These are phyloP conservation scores for Scheffersomyces ergatensis DNA, from an alignment of 805 yeast genomes.

Conservation along the genomic window DNA sequence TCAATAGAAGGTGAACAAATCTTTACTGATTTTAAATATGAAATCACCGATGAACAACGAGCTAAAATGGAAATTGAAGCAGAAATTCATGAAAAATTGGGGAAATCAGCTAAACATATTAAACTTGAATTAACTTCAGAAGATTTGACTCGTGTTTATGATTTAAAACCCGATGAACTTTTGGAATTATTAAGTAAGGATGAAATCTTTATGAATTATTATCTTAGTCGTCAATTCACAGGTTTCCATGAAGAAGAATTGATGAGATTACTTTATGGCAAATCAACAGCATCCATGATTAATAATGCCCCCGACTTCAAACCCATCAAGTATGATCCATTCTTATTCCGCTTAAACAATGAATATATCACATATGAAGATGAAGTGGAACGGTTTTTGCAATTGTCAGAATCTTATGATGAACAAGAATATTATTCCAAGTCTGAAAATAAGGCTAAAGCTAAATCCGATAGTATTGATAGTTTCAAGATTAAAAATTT, in stretches of 20 bases:
- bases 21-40: slow-evolving; percentile 6
- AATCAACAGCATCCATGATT: slow-evolving; percentile 11
- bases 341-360: slow-evolving; percentile 17
- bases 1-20: neutral
- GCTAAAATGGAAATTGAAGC: slow-evolving; percentile 7
- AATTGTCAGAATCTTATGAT: slow-evolving; percentile 13
- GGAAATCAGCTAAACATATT: slow-evolving; percentile 1
- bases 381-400: slow-evolving; percentile 18
- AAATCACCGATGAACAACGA: slow-evolving; percentile 10
- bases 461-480: too few species aligned
- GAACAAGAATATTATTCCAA: neutral
- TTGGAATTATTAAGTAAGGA: slow-evolving; percentile 22
- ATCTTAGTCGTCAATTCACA: slow-evolving; percentile 19
- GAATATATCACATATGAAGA: slow-evolving; percentile 23
- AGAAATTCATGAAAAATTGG: slow-evolving; percentile 3
- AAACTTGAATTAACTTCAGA: slow-evolving; percentile 5
- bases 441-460: too few species aligned
- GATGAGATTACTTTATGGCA: slow-evolving; percentile 14
- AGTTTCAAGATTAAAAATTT: too few species aligned
- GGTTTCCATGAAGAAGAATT: slow-evolving; percentile 29
- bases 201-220: slow-evolving; percentile 23
- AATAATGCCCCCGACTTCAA: slow-evolving; percentile 20
- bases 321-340: slow-evolving; percentile 31
- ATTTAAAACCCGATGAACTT: slow-evolving; percentile 14
- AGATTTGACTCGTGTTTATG: slow-evolving; percentile 9